Evolutionary conservation across 352 stramenopile species (phyloP).

Genomic region (Aphanomyces euteiches): DNA sequence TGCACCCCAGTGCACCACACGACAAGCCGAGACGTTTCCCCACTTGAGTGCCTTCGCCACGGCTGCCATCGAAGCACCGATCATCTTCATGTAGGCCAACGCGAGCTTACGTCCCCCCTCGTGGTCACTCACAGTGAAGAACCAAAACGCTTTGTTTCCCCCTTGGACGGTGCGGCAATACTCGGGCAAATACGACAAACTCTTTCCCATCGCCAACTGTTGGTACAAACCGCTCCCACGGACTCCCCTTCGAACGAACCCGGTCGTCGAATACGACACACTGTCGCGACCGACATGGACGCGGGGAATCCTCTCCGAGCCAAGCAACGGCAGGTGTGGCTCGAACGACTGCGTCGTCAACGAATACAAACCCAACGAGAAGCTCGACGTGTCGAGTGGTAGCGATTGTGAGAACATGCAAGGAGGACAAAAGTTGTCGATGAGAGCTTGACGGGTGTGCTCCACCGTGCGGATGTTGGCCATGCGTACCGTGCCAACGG

Average conservation of each 20-base stretch:
- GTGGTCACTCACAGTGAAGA: neutral
- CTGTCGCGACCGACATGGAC: neutral
- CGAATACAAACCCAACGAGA: no score
- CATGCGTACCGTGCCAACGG: neutral
- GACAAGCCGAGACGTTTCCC: no score
- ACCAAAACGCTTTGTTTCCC: neutral
- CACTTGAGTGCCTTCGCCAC: no score
- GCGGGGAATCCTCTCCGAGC: neutral
- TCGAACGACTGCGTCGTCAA: neutral
- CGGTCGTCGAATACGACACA: neutral
- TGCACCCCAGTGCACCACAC: no score
- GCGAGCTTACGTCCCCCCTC: no score
- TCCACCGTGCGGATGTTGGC: no score
- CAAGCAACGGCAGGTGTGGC: neutral
- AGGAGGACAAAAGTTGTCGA: neutral
- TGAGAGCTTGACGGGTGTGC: neutral
- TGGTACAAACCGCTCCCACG: neutral
- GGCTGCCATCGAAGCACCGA: no score
- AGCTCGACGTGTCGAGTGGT: neutral
- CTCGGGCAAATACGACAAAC: neutral
- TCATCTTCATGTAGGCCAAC: no score
- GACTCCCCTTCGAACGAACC: neutral
- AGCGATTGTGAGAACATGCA: neutral
- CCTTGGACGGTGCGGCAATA: no score
- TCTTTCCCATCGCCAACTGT: neutral